phyloP scores from a whole-genome alignment of 495 filamentous ascomycete species.

The Pseudevernia furfuracea region DNA sequence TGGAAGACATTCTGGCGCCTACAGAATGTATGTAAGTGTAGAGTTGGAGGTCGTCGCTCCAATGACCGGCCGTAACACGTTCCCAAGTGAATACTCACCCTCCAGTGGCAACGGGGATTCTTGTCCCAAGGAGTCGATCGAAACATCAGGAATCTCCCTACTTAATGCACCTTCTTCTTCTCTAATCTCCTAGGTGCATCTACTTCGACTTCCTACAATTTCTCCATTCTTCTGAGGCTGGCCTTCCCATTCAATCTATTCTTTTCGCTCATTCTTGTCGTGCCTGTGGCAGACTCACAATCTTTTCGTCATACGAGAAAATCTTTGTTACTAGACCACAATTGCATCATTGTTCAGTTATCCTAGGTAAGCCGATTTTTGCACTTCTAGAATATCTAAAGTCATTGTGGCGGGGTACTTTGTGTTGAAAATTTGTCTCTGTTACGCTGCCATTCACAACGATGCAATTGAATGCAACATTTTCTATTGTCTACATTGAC shows the following conservation, averaged over 20 bases:
- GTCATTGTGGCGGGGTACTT: neutral
- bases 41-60: slow-evolving; percentile 3
- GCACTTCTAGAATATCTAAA: neutral
- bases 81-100: slow-evolving; percentile 3
- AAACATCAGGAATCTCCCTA: neutral
- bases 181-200: neutral
- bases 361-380: neutral
- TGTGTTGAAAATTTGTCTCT: neutral
- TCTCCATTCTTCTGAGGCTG: slow-evolving; percentile 16
- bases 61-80: slow-evolving; percentile 5
- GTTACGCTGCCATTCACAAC: neutral
- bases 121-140: neutral
- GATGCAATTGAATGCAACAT: neutral
- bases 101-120: neutral
- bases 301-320: neutral
- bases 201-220: neutral
- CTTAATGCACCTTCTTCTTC: neutral
- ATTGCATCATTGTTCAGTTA: neutral
- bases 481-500: neutral
- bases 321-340: neutral
- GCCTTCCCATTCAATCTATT: slow-evolving; percentile 8
- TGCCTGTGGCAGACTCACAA: slow-evolving; percentile 24
- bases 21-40: neutral
- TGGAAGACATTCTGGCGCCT: neutral
- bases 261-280: slow-evolving; percentile 2